phyloP scores from a whole-genome alignment of 371 early-diverging fungal genomes.

The Thermomucor indicae-seudaticae region DNA sequence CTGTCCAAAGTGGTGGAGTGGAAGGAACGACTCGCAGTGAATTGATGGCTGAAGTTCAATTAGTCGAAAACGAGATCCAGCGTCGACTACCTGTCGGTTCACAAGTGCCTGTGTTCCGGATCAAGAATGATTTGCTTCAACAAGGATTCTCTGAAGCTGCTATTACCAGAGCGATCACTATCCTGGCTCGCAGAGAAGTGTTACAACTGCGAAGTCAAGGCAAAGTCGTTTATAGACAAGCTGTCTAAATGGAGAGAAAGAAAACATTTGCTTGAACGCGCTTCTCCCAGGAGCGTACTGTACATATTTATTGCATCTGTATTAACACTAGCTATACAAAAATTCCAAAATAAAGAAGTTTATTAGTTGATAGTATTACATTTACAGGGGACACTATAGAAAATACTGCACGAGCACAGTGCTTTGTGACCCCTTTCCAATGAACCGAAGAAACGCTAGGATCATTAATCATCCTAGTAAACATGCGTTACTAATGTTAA shows the following conservation, averaged over 20 bases:
- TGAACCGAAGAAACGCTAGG: no score
- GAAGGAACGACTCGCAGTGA: constrained; percentile 76
- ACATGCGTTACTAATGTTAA: no score
- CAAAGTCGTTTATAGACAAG: constrained; percentile 33
- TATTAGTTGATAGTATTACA: no score
- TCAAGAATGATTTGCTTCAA: constrained; percentile 64
- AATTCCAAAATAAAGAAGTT: no score
- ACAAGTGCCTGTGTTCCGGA: constrained; percentile 64
- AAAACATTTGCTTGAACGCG: background rate
- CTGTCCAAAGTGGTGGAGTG: constrained; percentile 80
- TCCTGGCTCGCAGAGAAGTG: constrained; percentile 83
- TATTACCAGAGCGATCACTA: constrained; percentile 72
- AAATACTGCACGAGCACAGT: no score
- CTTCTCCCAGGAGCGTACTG: no score
- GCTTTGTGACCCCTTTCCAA: no score
- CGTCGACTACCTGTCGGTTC: constrained; percentile 89
- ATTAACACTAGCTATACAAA: no score
- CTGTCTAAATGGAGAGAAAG: constrained; percentile 5
- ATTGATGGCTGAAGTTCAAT: constrained; percentile 67
- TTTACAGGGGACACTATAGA: no score
- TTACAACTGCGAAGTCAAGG: constrained; percentile 81
- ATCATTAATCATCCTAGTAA: no score
- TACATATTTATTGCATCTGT: no score
- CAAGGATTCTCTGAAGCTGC: constrained; percentile 69
- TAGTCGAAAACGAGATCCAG: constrained; percentile 80